Base-by-base conservation (phyloP, 148 eudicot genomes). In the Chenopodium formosanum region DNA sequence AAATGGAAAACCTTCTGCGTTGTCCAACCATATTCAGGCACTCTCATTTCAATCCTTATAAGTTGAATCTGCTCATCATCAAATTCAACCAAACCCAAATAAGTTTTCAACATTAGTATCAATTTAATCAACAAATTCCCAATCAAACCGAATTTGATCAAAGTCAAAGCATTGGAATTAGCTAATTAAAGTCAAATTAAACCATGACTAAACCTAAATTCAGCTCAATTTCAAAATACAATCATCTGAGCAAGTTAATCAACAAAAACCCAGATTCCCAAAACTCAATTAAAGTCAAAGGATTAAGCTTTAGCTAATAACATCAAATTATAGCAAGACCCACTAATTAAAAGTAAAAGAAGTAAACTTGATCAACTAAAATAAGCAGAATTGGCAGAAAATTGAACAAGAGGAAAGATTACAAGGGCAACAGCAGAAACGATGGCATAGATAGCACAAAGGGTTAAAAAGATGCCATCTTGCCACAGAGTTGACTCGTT, bases 371-470 rank as follows among this genome's bases (percentile, higher is more conserved):
- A 73, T 56, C 70, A 53, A 62, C 17, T 60, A 27, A 50, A 25
- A 13, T 31, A 7, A 70, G 7, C 69, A 9, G 31, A 4, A 70
- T 19, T 67, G 9, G 29, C 27, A 70, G 62, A 58, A 29, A 27
- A 6, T 37, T 72, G 29, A 72, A 72, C 22, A 72, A 52, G 16
- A 71, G 63, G 13, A 29, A 31, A 67, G 16, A 1, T 64, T 85
- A 91, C 94, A 83, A 91, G 86, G 75, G 94, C 92, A 85, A 91
- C 82, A 67, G 87, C 73, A 66, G 94, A 87, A 82, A 91, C 89
- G 60, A 90, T 82, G 9, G 91, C 92, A 81, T 90, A 91, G 47
- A 82, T 86, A 60, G 88, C 94, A 85, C 83, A 91, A 46, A 91
- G 90, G 50, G 90, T 53, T 73, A 84, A 87, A 84, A 91, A 91